These are phyloP conservation scores for Mycena filopes DNA, from an alignment of 768 basidiomycete genomes.

Conservation along the genomic window DNA sequence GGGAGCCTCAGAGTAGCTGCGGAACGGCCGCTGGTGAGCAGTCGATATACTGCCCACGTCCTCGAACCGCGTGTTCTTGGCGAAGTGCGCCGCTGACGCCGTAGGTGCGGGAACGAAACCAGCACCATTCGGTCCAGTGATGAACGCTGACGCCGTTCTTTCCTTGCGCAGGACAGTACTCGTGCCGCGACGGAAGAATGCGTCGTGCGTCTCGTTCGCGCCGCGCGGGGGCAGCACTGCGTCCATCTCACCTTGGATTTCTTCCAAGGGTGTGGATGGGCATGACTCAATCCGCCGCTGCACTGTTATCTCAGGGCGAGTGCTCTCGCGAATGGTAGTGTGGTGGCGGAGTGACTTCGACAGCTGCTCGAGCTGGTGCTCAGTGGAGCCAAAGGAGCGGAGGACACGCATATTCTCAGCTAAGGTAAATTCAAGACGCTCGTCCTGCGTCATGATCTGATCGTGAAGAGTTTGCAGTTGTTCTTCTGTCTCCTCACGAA, in stretches of 20 bases:
- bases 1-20: not conserved
- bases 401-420: not conserved
- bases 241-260: not conserved
- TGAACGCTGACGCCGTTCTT: not conserved
- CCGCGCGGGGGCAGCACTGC: not conserved
- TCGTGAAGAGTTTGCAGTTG: not conserved
- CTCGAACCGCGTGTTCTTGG: not conserved
- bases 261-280: not conserved
- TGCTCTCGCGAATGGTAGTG: not conserved
- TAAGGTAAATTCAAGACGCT: not conserved
- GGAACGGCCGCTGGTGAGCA: not conserved
- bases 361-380: not conserved
- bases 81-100: not conserved
- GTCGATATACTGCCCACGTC: not conserved
- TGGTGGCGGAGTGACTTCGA: not conserved
- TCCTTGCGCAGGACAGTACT: not conserved
- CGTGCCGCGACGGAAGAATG: not conserved
- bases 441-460: not conserved
- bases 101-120: not conserved
- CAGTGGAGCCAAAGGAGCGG: slow-evolving; percentile 4
- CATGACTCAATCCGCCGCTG: not conserved
- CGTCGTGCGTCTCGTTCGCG: not conserved
- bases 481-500: not conserved
- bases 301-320: not conserved
- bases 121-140: not conserved